Conservation (phyloP, 352 stramenopile genomes). For the Phytophthora pini region DNA sequence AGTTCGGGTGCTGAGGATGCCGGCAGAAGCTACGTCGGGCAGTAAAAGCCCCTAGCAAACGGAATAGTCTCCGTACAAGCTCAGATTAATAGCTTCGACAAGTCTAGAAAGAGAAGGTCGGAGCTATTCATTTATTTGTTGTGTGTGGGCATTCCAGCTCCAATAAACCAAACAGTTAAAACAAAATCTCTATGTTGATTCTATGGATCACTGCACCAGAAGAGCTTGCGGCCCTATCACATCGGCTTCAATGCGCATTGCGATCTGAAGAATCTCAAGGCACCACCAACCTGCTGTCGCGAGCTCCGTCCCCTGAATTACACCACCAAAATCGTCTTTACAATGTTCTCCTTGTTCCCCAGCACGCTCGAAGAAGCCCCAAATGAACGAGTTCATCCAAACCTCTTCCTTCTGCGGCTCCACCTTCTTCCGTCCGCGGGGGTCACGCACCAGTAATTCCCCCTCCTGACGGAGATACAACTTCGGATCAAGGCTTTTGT, state of each 20-base stretch:
- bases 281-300: conserved; percentile 60
- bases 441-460: conserved; percentile 40
- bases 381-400: conserved; percentile 73
- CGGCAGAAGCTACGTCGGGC: conserved; percentile 18
- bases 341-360: conserved; percentile 44
- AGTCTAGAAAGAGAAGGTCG: not conserved
- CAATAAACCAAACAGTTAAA: too few species aligned
- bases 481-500: conserved; percentile 53
- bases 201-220: conserved; percentile 25
- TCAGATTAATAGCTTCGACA: not conserved
- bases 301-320: conserved; percentile 56
- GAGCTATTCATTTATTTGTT: not conserved
- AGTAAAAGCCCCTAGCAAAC: conserved; percentile 22
- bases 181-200: not conserved
- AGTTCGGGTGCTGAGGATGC: conserved; percentile 22
- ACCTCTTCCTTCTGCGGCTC: conserved; percentile 50
- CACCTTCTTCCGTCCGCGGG: conserved; percentile 48
- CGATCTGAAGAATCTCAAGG: conserved; percentile 66
- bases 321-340: conserved; percentile 56
- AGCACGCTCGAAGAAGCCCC: conserved; percentile 45
- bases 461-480: conserved; percentile 48
- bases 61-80: conserved; percentile 9
- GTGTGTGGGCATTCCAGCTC: not conserved
- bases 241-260: conserved; percentile 53
- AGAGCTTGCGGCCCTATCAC: conserved; percentile 53